Conservation (phyloP, 2,329 filamentous ascomycete species). For the Zasmidium cellare region DNA sequence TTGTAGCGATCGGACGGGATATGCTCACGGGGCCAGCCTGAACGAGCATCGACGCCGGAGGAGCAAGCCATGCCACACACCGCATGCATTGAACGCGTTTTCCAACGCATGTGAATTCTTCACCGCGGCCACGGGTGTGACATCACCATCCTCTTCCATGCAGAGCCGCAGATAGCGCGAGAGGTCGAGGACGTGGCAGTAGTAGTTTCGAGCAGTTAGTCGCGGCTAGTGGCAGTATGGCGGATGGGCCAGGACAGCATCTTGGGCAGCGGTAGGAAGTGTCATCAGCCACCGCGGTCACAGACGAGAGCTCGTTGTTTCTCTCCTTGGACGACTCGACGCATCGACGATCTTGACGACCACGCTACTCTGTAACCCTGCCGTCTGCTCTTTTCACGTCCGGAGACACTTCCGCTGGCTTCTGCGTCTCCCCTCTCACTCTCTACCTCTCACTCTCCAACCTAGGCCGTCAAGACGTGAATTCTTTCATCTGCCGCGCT, state of each 20-base stretch:
- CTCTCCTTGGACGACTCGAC: neutral
- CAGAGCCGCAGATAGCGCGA: neutral
- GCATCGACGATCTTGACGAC: neutral
- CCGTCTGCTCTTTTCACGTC: too few relatives aligned
- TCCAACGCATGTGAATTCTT: too few relatives aligned
- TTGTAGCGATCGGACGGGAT: too few relatives aligned
- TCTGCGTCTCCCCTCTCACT: too few relatives aligned
- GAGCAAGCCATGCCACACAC: too few relatives aligned
- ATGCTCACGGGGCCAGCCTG: too few relatives aligned
- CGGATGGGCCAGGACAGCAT: neutral
- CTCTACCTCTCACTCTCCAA: too few relatives aligned
- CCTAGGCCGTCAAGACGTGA: too few relatives aligned
- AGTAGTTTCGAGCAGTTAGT: neutral
- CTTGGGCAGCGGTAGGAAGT: neutral
- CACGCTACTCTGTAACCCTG: neutral
- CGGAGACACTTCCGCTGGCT: too few relatives aligned
- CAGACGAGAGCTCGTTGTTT: neutral
- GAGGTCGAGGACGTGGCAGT: neutral
- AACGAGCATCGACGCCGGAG: too few relatives aligned
- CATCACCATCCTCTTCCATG: neutral
- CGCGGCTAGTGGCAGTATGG: neutral
- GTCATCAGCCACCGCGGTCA: neutral
- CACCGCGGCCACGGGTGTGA: neutral
- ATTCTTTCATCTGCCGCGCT: too few relatives aligned
- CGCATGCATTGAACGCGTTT: too few relatives aligned